Evolutionary conservation across 2,329 filamentous ascomycete genomes (phyloP).

Genomic region (Colletotrichum godetiae): DNA sequence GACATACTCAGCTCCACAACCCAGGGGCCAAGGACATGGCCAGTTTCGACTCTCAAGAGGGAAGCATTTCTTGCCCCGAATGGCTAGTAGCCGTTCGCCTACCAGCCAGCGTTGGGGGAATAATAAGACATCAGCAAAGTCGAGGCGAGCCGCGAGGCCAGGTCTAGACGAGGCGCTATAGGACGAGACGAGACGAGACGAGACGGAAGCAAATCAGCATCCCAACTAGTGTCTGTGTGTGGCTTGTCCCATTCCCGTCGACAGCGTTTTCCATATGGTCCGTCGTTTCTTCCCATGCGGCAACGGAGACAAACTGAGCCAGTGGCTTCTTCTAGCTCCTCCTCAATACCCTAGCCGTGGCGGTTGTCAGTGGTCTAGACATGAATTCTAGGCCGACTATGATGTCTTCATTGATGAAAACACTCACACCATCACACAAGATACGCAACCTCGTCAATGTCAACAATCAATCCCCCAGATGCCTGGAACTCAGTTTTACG

Average conservation of each 20-base stretch:
- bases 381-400: slow-evolving; percentile 22
- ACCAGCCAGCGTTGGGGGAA: slow-evolving; percentile 17
- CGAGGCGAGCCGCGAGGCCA: slow-evolving; percentile 24
- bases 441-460: slow-evolving; percentile 20
- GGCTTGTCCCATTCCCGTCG: slow-evolving; percentile 33
- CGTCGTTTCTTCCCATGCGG: slow-evolving; percentile 32
- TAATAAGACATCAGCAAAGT: slow-evolving; percentile 29
- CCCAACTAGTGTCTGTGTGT: slow-evolving; percentile 31
- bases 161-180: slow-evolving; percentile 28
- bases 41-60: neutral
- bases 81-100: slow-evolving; percentile 31
- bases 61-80: neutral
- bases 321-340: slow-evolving; percentile 32
- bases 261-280: slow-evolving; percentile 17
- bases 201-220: slow-evolving; percentile 35
- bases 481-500: neutral
- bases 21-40: neutral
- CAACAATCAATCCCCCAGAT: neutral
- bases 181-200: slow-evolving; percentile 34
- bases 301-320: slow-evolving; percentile 32
- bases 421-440: slow-evolving; percentile 20
- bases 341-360: slow-evolving; percentile 25
- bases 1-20: slow-evolving; percentile 1
- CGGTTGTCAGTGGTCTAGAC: slow-evolving; percentile 27
- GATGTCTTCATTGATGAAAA: slow-evolving; percentile 35